Conservation (phyloP, 2,329 filamentous ascomycete species). For the Meredithiella fracta region DNA sequence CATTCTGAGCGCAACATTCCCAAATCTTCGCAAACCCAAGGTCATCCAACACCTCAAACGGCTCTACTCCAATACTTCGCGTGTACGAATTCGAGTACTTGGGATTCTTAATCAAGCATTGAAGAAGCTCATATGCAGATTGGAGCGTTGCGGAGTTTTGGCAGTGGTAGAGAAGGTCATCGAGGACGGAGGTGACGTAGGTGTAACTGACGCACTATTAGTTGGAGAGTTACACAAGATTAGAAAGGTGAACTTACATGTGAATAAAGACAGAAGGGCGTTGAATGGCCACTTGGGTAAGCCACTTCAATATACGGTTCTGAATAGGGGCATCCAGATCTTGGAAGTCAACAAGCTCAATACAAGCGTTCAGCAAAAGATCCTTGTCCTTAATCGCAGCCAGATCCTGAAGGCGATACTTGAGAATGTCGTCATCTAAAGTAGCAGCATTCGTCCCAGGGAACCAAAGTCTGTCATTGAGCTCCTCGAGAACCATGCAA, state of each 20-base stretch:
- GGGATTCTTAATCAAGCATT: conserved; percentile 38
- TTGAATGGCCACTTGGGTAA: conserved; percentile 37
- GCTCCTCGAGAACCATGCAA: conserved; percentile 38
- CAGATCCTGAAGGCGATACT: conserved; percentile 28
- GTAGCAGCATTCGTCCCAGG: conserved; percentile 33
- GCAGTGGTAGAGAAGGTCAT: conserved; percentile 45
- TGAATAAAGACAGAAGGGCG: conserved; percentile 41
- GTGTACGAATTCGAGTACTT: conserved; percentile 32
- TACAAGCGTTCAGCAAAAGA: conserved; percentile 44
- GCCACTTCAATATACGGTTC: conserved; percentile 40
- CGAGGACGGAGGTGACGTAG: conserved; percentile 40
- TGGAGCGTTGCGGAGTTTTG: conserved; percentile 44
- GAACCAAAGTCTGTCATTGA: conserved; percentile 46
- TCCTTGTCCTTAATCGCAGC: conserved; percentile 40
- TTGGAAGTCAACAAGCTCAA: conserved; percentile 50
- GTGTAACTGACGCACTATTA: conserved; percentile 28
- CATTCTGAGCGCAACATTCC: conserved; percentile 37
- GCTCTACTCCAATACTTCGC: conserved; percentile 31
- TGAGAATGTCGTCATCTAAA: conserved; percentile 25
- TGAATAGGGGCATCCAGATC: conserved; percentile 47
- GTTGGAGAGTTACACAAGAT: conserved; percentile 15
- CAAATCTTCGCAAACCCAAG: conserved; percentile 49
- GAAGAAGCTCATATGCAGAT: conserved; percentile 42
- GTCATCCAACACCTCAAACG: conserved; percentile 39
- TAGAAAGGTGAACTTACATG: conserved; percentile 30